Base-by-base conservation (phyloP, 2,329 filamentous ascomycete genomes). In the Fusarium robinianum region DNA sequence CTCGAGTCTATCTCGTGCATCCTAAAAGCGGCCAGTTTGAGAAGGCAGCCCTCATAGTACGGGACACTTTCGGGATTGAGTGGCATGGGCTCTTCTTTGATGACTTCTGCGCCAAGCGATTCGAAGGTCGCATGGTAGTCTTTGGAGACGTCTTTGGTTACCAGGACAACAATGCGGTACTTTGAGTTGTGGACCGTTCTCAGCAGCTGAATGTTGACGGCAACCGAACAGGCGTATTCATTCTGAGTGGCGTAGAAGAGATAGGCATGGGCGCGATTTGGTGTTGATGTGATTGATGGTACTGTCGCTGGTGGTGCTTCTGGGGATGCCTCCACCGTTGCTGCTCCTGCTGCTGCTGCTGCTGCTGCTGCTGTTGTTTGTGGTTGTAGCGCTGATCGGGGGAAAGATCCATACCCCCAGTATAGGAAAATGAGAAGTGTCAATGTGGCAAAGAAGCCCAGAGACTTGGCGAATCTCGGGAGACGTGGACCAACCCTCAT, bases 181-280 rank as follows among this genome's bases (percentile, higher is more conserved):
- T 21, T 44, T 8, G 49, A 41, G 9, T 38, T 21, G 16, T 49
- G 25, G 2, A 39, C 19, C 3, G 21, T 25, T 14, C 38, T 49
- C 15, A 57, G 30, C 4, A 46, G 24, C 24, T 55, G 37, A 3
- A 49, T 36, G 15, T 55, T 57, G 32, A 55, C 44, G 5, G 48
- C 16, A 12, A 47, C 39, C 5, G 52, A 57, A 41, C 46, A 57
- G 11, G 52, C 52, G 21, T 57, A 57, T 11, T 9, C 15, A 6
- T 57, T 44, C 14, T 47, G 30, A 4, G 47, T 48, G 12, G 54
- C 54, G 39, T 57, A 57, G 24, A 57, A 57, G 29, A 51, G 41
- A 10, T 51, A 55, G 26, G 51, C 46, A 32, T 53, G n/a, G n/a
- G n/a, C n/a, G n/a, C n/a, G n/a, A n/a, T n/a, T n/a, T n/a, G n/a